Evolutionary conservation across 2,329 filamentous ascomycete genomes (phyloP), one percentile per base, ranked within the genome.

Genomic region (Nigrospora oryzae): DNA sequence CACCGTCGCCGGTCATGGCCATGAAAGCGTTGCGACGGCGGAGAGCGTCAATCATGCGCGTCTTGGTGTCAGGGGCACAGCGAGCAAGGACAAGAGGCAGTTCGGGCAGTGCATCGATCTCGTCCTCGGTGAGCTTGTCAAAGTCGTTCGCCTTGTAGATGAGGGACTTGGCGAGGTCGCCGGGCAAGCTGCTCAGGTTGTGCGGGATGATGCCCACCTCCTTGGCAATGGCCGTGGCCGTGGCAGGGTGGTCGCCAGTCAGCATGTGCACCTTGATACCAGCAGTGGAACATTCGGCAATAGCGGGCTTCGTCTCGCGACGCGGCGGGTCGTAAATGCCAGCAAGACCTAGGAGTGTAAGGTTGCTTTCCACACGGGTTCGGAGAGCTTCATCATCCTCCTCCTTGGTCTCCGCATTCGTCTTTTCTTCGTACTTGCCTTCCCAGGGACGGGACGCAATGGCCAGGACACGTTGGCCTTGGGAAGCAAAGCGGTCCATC

Each of bases 291-390:
- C 84, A 89, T 56, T 84, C 76, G 17, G 70, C 70, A 46, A 90
- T 86, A 7, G 86, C 82, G 1, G 72, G 75, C 17, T 83, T 85
- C 1, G 89, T 89, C 65, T 94, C 89, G 2, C 81, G 78, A 2
- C 89, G 86, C 45, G 88, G 89, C 4, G 89, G 89, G 53, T 95
- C 89, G 59, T 93, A 91, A 50, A 95, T 84, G 45, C 88, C 89
- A 40, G 86, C 83, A 11, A 95, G 74, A n/a, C 89, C 90, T 13
- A 87, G 76, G 49, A 94, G 86, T 3, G 73, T 75, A 31, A 95
- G 76, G 30, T 78, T 71, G 33, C 70, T 68, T 59, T 94, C 89
- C 13, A 91, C 74, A 5, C 73, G 65, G 6, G 69, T 65, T 6
- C 89, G 84, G 3, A 74, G 58, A 36, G 63, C 57, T 42, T 72